Conservation (phyloP, 441 rosid species). For the Jatropha podagrica region DNA sequence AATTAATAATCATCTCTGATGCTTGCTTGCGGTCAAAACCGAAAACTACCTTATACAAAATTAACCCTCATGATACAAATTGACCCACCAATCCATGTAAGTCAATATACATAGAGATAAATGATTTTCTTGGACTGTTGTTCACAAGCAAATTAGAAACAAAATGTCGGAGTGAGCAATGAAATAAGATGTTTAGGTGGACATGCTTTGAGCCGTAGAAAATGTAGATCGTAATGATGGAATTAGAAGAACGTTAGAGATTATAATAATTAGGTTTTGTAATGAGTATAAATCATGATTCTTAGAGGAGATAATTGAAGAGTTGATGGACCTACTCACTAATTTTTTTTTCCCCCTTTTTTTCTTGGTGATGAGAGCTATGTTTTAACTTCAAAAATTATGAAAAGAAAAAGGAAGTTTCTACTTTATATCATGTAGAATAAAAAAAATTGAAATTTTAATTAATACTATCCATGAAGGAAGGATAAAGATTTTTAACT, state of each 20-base stretch:
- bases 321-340: slow-evolving; percentile 20
- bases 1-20: too few species aligned
- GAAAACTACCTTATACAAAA: not conserved
- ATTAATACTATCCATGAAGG: not conserved
- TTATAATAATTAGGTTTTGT: slow-evolving; percentile 28
- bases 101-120: not conserved
- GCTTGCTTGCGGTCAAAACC: too few species aligned
- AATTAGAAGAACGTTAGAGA: slow-evolving; percentile 23
- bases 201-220: slow-evolving; percentile 11
- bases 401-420: not conserved
- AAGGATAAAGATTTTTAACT: too few species aligned
- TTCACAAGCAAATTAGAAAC: slow-evolving; percentile 10
- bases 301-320: slow-evolving; percentile 22
- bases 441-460: not conserved
- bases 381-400: slow-evolving; percentile 20
- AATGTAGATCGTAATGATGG: slow-evolving; percentile 24
- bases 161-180: not conserved
- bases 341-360: not conserved
- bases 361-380: slow-evolving; percentile 21
- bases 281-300: slow-evolving; percentile 31
- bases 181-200: slow-evolving; percentile 3
- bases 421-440: not conserved
- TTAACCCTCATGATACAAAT: not conserved
- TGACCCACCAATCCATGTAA: slow-evolving; percentile 3
- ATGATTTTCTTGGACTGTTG: not conserved